These are phyloP conservation scores for Tulasnella calospora DNA, from an alignment of 768 basidiomycete genomes.

Conservation along the genomic window DNA sequence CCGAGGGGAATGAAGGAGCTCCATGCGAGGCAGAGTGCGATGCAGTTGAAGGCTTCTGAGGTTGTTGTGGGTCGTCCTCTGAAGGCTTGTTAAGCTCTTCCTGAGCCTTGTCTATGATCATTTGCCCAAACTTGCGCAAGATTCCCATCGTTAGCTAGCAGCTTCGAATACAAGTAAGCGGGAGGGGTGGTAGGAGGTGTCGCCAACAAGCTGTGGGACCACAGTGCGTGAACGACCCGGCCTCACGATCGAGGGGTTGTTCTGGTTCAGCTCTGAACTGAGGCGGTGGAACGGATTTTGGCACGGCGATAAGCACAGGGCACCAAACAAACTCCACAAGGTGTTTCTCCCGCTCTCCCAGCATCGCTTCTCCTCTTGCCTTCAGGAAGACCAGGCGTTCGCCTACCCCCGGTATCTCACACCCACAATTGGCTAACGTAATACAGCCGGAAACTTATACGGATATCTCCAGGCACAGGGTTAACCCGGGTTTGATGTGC, in stretches of 20 bases:
- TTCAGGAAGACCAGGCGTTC: background rate
- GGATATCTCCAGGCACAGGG: background rate
- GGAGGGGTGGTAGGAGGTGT: background rate
- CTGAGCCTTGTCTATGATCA: background rate
- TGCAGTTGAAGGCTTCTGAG: background rate
- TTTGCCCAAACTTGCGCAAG: background rate
- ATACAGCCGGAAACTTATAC: background rate
- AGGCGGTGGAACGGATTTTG: background rate
- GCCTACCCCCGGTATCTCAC: background rate
- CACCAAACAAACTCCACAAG: background rate
- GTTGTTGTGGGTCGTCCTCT: background rate
- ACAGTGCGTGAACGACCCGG: background rate
- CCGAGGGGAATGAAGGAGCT: constrained; percentile 8
- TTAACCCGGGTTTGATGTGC: background rate
- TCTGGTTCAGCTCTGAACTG: constrained; percentile 1
- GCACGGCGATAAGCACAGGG: background rate
- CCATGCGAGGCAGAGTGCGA: background rate
- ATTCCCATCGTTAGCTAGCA: background rate
- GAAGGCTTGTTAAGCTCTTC: background rate
- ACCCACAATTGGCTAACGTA: background rate
- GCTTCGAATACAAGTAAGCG: background rate
- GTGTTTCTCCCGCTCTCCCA: background rate
- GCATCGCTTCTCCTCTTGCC: background rate
- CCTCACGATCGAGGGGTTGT: constrained; percentile 6
- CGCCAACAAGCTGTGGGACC: background rate